Base-by-base conservation (phyloP, 192 early-diverging fungal genomes). In the Coemansia sp. region DNA sequence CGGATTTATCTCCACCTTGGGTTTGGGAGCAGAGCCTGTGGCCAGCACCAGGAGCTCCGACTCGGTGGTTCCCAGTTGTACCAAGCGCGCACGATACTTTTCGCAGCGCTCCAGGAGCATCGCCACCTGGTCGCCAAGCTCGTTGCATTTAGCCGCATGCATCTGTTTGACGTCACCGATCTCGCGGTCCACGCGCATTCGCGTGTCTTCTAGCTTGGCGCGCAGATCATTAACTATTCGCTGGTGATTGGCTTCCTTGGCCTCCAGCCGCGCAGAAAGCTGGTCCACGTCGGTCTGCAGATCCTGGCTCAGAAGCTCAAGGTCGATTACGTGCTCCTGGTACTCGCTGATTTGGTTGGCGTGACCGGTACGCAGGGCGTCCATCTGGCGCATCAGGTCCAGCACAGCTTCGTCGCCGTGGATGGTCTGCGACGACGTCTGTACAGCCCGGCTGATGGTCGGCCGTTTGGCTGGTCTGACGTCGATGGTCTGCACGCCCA, bases 311-410 rank as follows among this genome's bases (percentile, higher is more conserved):
- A 67, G 14, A 45, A 82, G 70, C 61, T 82, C 79, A 38, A 82
- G 61, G 33, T 82, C 79, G 1, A 82, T 54, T 0, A 76, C 73
- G 38, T 82, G 79, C 59, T 82, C 79, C 64, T 82, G 79, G 67
- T 82, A 82, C 61, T 75, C 79, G 29, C 62, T 67, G 63, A 82
- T 73, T 58, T 82, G 79, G 33, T 75, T 68, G 0, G 79, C 66
- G 51, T 82, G 79, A 5, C 55, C 60, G 48, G 52, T 66, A 12
- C 79, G 79, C 54, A 72, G 51, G 4, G 31, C 38, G 36, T 82
- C 79, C 67, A 82, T 66, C 61, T 73, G 79, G 28, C 73, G 73
- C 79, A 82, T 76, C 48, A 82, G 56, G 25, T 76, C 74, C 31
- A 82, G 56, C 7, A 82, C 79, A 10, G 79, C 73, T 2, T 72